Base-by-base conservation (phyloP, 2,329 filamentous ascomycete genomes). In the Lasiodiplodia theobromae region DNA sequence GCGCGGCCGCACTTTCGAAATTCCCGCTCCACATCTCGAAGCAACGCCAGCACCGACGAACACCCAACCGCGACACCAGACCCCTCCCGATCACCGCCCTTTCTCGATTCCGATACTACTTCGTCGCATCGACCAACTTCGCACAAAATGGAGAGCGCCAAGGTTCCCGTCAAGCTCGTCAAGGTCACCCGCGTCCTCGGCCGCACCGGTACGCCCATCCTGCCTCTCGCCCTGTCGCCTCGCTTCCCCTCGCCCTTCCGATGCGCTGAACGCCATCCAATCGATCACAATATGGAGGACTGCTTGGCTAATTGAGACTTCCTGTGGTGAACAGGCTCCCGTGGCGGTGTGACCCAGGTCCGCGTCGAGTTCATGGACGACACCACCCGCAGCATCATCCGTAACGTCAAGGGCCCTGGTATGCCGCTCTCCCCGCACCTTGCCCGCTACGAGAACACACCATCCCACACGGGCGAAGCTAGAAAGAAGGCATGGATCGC, bases 341-440 rank as follows among this genome's bases (percentile, higher is more conserved):
- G 96, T 86, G 96, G 96, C 92, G 96, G 96, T 93, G 96, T 99
- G 82, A 99, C 96, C 83, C 96, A 99, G 88, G 96, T 98, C 81
- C 93, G 95, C 86, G 95, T 99, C 84, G 96, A 98, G 87, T 98
- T 98, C 91, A 97, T 99, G 93, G 96, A 98, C 88, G 96, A 99
- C 87, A 92, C 93, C 81, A 96, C 92, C 85, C 93, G 96, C 86
- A 93, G 90, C 85, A 99, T 99, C 86, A 99, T 99, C 89, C 93
- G 96, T 82, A 99, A 99, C 91, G 96, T 99, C 87, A 99, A 99
- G 92, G 96, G 95, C 84, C 94, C 95, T 87, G 95, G 94, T 97
- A 95, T 84, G 91, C 40, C 38, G 4, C 18, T 12, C 25, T 12
- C 40, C 31, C 28, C 11, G 10, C 28, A 25, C 25, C 16, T 12